A percentile compares a stretch with the other conserved stretches of the same genome.
These are phyloP conservation scores for Vitis cinerea DNA, from an alignment of 164 flowering plant genomes.

Conservation along the genomic window DNA sequence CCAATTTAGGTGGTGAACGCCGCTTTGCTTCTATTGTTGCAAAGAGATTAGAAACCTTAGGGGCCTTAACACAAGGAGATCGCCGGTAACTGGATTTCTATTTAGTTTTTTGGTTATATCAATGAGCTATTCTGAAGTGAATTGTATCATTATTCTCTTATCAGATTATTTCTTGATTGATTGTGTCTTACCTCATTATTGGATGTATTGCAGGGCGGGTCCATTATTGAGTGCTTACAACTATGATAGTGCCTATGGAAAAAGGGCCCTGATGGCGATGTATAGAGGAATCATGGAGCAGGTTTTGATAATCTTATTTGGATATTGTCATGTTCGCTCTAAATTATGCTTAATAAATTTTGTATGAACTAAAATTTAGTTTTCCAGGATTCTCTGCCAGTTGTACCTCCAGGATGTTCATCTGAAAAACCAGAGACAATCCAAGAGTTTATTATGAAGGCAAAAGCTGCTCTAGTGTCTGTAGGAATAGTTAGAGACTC, in stretches of 20 bases:
- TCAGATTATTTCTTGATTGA: neutral
- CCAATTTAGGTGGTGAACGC: conserved; percentile 97
- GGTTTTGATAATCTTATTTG: conserved; percentile 39
- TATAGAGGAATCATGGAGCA: conserved; percentile 90
- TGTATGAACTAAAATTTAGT: conserved; percentile 15
- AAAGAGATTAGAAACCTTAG: conserved; percentile 92
- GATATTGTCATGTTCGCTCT: neutral
- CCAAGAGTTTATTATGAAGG: conserved; percentile 65
- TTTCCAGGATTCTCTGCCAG: conserved; percentile 77
- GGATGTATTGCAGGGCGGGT: conserved; percentile 76
- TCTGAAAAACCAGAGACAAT: conserved; percentile 73
- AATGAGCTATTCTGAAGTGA: neutral
- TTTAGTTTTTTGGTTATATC: neutral
- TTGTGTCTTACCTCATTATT: conserved; percentile 13
- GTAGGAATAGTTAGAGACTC: conserved; percentile 93
- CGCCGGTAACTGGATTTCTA: conserved; percentile 52
- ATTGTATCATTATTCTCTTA: neutral
- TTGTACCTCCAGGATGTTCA: conserved; percentile 90
- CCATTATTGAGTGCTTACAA: conserved; percentile 92
- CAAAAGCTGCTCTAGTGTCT: conserved; percentile 89
- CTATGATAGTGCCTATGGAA: conserved; percentile 90
- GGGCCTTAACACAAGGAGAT: conserved; percentile 97
- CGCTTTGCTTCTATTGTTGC: conserved; percentile 99
- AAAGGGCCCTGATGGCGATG: conserved; percentile 77
- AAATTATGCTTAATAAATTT: conserved; percentile 2